A percentile compares a stretch with the other conserved stretches of the same genome.
Evolutionary conservation across 1,284 basidiomycete species (phyloP).

Genomic region (Cystobasidiaceae sp.): DNA sequence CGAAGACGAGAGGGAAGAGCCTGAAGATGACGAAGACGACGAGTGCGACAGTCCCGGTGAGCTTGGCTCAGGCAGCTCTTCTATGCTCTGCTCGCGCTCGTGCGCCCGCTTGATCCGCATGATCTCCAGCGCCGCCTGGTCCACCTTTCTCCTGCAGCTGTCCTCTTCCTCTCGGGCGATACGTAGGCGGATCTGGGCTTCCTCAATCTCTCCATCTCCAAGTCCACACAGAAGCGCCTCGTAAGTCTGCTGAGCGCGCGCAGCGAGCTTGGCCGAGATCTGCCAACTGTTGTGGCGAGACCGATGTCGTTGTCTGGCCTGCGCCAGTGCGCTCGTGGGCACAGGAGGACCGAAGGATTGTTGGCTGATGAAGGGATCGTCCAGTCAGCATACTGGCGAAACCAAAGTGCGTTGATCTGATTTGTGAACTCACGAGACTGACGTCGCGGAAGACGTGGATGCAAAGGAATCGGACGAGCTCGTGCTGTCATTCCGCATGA

Average conservation of each 20-base stretch:
- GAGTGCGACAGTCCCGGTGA: not conserved
- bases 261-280: conserved; percentile 13
- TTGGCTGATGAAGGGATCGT: too few species aligned
- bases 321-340: not conserved
- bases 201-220: not conserved
- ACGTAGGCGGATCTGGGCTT: conserved; percentile 13
- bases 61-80: not conserved
- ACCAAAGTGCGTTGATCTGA: too few species aligned
- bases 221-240: conserved; percentile 8
- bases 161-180: conserved; percentile 27
- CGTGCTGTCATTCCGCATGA: conserved; percentile 18
- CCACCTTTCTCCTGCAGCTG: conserved; percentile 12
- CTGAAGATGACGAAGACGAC: too few species aligned
- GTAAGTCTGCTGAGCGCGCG: conserved; percentile 15
- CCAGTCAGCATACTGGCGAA: too few species aligned
- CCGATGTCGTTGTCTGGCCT: conserved; percentile 8
- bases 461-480: conserved; percentile 7
- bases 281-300: conserved; percentile 26
- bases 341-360: conserved; percentile 11
- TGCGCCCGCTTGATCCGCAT: conserved; percentile 9
- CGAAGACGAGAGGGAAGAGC: too few species aligned
- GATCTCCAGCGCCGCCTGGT: conserved; percentile 12
- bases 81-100: not conserved
- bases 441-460: not conserved
- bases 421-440: conserved; percentile 17